phyloP scores from a whole-genome alignment of 495 filamentous ascomycete genomes.

The Articulospora tetracladia region DNA sequence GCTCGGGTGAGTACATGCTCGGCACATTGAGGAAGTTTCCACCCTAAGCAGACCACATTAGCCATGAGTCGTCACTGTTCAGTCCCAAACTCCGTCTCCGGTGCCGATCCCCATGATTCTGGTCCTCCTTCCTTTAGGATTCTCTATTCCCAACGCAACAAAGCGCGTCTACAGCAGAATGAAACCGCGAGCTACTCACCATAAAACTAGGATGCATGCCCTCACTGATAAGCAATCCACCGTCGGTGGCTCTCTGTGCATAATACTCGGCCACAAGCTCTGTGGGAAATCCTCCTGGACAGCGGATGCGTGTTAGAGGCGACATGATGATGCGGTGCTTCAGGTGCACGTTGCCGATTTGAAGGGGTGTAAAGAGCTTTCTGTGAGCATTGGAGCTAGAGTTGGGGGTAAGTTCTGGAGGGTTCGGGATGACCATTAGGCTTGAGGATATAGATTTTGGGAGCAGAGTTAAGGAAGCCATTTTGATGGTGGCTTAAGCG shows the following conservation, averaged over 20 bases:
- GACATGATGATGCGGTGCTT: conserved; percentile 52
- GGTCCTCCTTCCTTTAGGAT: no score
- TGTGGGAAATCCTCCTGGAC: conserved; percentile 23
- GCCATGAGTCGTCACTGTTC: not conserved
- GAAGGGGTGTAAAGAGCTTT: conserved; percentile 48
- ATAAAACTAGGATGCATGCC: conserved; percentile 44
- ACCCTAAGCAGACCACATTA: conserved; percentile 25
- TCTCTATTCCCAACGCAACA: no score
- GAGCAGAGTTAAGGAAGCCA: not conserved
- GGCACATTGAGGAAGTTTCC: conserved; percentile 47
- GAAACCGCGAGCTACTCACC: no score
- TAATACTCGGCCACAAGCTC: conserved; percentile 44
- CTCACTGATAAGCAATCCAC: conserved; percentile 50
- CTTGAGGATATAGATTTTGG: not conserved
- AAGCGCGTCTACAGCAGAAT: not conserved
- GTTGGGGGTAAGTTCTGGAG: no score
- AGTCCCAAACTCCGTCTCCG: conserved; percentile 34
- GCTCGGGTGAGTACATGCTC: conserved; percentile 43
- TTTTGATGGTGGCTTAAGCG: no score
- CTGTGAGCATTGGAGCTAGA: not conserved
- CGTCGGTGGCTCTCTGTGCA: conserved; percentile 45
- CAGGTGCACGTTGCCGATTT: conserved; percentile 42
- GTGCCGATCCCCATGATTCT: no score
- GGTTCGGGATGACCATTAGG: no score
- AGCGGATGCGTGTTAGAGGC: conserved; percentile 50